These are phyloP conservation scores for Aspergillus tanneri DNA, from an alignment of 2,329 filamentous ascomycete genomes.

Conservation along the genomic window DNA sequence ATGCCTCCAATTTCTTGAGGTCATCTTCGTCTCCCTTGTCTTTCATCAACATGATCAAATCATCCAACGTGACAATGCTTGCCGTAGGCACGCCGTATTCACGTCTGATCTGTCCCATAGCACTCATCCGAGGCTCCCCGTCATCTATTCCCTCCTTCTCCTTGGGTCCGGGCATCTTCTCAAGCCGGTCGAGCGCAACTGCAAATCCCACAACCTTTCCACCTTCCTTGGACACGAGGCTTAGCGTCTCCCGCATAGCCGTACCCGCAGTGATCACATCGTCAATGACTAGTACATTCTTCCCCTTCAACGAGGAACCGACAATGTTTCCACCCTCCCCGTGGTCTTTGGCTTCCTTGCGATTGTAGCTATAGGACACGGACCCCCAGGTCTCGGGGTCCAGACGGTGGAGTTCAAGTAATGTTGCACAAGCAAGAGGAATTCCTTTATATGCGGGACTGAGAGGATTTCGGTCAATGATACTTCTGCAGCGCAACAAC, in stretches of 20 bases:
- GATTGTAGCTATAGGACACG: conserved; percentile 85
- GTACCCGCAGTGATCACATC: conserved; percentile 96
- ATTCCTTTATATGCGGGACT: conserved; percentile 93
- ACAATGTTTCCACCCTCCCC: conserved; percentile 94
- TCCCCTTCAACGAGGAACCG: conserved; percentile 78
- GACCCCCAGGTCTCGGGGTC: conserved; percentile 65
- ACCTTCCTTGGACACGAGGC: conserved; percentile 81
- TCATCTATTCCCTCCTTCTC: conserved; percentile 61
- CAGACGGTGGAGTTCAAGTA: conserved; percentile 71
- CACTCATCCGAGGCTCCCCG: conserved; percentile 66
- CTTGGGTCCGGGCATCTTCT: conserved; percentile 40
- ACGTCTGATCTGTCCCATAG: conserved; percentile 76
- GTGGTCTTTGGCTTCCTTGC: conserved; percentile 95
- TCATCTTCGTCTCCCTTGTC: conserved; percentile 59
- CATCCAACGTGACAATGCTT: conserved; percentile 76
- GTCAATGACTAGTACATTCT: conserved; percentile 86
- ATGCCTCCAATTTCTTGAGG: conserved; percentile 65
- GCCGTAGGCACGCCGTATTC: conserved; percentile 78
- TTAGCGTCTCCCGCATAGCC: conserved; percentile 87
- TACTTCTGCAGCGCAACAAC: neutral
- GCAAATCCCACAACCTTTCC: conserved; percentile 83
- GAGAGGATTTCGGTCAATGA: neutral
- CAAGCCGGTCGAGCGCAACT: conserved; percentile 64
- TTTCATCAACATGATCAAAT: conserved; percentile 68
- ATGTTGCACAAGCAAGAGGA: conserved; percentile 75